phyloP scores from a whole-genome alignment of 331 rosid species.

The Rosa hybrid region DNA sequence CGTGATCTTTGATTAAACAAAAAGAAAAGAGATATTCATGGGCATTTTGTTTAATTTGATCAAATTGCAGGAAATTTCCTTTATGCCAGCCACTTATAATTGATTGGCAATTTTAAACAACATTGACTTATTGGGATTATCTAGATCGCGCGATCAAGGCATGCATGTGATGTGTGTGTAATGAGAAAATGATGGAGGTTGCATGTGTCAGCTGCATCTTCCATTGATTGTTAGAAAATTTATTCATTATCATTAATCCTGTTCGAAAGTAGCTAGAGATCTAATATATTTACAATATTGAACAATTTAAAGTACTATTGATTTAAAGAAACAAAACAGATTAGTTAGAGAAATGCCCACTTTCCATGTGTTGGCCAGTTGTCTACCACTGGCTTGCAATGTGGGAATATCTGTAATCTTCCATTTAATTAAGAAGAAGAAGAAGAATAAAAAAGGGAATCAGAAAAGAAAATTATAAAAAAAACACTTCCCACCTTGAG shows the following conservation, averaged over 20 bases:
- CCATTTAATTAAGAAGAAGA: constrained; percentile 13
- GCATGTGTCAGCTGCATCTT: constrained; percentile 13
- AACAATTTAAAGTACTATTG: neutral
- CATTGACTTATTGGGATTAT: constrained; percentile 1
- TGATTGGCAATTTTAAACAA: neutral
- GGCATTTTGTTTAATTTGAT: neutral
- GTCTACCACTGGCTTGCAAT: constrained; percentile 28
- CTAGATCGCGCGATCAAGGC: neutral
- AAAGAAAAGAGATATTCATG: neutral
- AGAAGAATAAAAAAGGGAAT: constrained; percentile 18
- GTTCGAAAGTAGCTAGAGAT: neutral
- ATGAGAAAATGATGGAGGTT: neutral
- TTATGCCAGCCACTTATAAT: neutral
- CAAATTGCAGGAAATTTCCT: neutral
- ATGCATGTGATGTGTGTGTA: constrained; percentile 1
- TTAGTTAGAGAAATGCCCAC: constrained; percentile 13
- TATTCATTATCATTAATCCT: neutral
- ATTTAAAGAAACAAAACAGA: neutral
- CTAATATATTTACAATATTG: neutral
- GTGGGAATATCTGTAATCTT: constrained; percentile 27
- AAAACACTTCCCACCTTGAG: constrained; percentile 27
- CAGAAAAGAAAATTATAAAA: constrained; percentile 27
- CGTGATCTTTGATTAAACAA: neutral
- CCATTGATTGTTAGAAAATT: neutral
- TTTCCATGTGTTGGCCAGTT: constrained; percentile 56